Percentiles rank a stretch among this genome's conserved stretches.
phyloP scores from a whole-genome alignment of 2,329 filamentous ascomycete species.

The Pyricularia sp. region DNA sequence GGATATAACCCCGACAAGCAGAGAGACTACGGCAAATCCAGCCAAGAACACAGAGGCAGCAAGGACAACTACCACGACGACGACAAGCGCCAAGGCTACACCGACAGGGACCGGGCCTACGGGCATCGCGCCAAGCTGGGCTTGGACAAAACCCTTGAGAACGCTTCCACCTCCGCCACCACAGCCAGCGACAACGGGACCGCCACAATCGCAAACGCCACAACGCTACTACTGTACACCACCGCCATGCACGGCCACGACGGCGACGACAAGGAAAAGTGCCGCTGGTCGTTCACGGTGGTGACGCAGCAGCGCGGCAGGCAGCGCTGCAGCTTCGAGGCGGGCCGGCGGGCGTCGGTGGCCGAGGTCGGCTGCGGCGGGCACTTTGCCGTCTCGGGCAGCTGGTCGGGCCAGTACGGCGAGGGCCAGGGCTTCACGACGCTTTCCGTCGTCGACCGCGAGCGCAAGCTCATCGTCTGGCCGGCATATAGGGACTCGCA shows the following conservation, averaged over 20 bases:
- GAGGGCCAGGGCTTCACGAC: conserved; percentile 42
- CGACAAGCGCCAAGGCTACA: neutral
- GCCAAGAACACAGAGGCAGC: neutral
- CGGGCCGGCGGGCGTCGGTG: neutral
- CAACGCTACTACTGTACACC: too few relatives aligned
- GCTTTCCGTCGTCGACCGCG: conserved; percentile 37
- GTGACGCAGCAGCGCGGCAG: neutral
- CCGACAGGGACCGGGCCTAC: neutral
- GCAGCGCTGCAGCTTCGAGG: neutral
- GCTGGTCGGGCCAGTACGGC: conserved; percentile 49
- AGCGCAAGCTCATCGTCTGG: conserved; percentile 34
- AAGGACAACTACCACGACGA: neutral
- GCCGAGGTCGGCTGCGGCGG: conserved; percentile 21
- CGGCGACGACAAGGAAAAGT: neutral
- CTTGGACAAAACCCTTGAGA: neutral
- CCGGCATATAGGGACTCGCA: conserved; percentile 44
- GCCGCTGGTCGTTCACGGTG: neutral
- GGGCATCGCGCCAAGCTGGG: neutral
- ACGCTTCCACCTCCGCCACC: neutral
- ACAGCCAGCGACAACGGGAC: neutral
- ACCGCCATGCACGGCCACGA: neutral
- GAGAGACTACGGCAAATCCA: neutral
- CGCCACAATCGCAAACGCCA: neutral
- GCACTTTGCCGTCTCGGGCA: conserved; percentile 38
- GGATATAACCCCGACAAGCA: neutral